These are phyloP conservation scores for Leccinum olivaceoglutinosum DNA, from an alignment of 1,284 basidiomycete genomes.

Conservation along the genomic window DNA sequence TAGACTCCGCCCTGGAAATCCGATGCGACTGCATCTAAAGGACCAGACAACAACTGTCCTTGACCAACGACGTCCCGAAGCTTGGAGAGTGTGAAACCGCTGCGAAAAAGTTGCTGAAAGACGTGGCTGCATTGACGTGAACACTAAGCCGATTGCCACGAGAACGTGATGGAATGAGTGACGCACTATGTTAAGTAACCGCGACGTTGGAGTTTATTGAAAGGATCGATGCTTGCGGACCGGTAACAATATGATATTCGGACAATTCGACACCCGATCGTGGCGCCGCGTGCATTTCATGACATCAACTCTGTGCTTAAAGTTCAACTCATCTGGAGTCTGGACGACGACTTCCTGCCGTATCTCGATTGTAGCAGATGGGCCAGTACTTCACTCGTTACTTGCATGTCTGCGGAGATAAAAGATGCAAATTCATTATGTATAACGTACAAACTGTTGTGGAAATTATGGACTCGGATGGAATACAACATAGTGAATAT, in stretches of 20 bases:
- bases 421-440: conserved; percentile 17
- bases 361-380: no score
- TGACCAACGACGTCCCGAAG: conserved; percentile 59
- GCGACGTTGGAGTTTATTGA: conserved; percentile 5
- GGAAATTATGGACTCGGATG: conserved; percentile 23
- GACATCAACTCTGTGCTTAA: not conserved
- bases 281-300: conserved; percentile 9
- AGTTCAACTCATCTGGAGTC: no score
- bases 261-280: not conserved
- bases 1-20: conserved; percentile 63
- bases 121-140: conserved; percentile 38
- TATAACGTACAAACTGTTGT: conserved; percentile 29
- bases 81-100: conserved; percentile 50
- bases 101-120: conserved; percentile 58
- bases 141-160: not conserved
- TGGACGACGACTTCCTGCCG: not conserved
- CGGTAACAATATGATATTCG: conserved; percentile 3
- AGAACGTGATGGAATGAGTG: not conserved
- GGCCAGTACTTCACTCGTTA: not conserved
- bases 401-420: not conserved
- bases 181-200: conserved; percentile 22
- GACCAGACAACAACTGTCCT: conserved; percentile 53
- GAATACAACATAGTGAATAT: conserved; percentile 27
- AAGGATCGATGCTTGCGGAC: not conserved
- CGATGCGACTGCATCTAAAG: conserved; percentile 33